Conservation (phyloP, 192 early-diverging fungal genomes). For the Thoreauomyces humboldtii region DNA sequence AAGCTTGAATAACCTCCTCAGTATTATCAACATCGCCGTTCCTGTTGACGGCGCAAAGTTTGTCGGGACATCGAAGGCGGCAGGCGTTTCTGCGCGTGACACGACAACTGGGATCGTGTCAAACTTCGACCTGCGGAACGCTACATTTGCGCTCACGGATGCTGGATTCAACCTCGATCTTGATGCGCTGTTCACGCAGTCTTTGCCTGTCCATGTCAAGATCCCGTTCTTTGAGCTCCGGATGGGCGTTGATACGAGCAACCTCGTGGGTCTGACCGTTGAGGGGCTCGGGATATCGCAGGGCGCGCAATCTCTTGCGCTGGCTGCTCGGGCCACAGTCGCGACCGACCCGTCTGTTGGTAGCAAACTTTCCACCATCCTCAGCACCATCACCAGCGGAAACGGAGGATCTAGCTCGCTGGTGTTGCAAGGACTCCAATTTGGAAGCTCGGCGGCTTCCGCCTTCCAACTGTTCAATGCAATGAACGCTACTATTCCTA, state of each 20-base stretch:
- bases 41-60: neutral
- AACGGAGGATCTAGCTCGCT: neutral
- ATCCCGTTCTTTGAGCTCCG: constrained; percentile 2
- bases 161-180: constrained; percentile 2
- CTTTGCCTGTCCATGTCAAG: constrained; percentile 3
- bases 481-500: constrained; percentile 18
- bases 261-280: constrained; percentile 4
- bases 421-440: constrained; percentile 20
- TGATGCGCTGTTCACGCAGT: neutral
- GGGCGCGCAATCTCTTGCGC: neutral
- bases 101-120: neutral
- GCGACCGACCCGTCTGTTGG: constrained; percentile 8
- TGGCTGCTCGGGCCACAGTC: neutral
- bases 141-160: constrained; percentile 13
- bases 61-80: neutral
- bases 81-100: neutral
- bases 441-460: neutral
- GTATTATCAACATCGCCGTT: neutral
- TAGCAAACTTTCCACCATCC: constrained; percentile 6
- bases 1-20: neutral
- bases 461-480: neutral
- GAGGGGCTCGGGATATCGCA: neutral
- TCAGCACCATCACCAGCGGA: neutral
- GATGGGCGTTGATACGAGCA: constrained; percentile 10
- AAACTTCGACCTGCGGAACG: constrained; percentile 1